Base-by-base conservation (phyloP, 208 protist species). In the Sergeia podlipaevii region DNA sequence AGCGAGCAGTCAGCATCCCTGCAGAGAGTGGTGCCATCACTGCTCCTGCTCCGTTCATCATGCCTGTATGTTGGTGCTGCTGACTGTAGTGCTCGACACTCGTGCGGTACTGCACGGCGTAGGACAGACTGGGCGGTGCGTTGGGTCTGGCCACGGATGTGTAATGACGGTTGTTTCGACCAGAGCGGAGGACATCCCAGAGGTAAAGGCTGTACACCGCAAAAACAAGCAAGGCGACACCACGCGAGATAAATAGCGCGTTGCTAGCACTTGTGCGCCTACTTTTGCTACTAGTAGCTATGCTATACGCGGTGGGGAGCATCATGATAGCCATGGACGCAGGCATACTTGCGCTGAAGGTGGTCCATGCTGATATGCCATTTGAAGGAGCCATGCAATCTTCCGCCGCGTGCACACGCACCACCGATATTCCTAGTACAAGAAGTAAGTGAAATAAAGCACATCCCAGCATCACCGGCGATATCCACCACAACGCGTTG, bases 381-480 rank as follows among this genome's bases (percentile, higher is more conserved):
- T 77, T 49, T 27, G 53, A 74, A 2, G 52, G 46, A 26, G 54
- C 49, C 28, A 70, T 44, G 26, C n/a, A 4, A 29, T 55, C 38
- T 13, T 70, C 47, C 21, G 52, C 37, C 50, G 56, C 34, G 2
- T 63, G 71, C 2, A 64, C 70, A 2, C 69, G 27, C 8, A 92
- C 42, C 13, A 89, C 67, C 1, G 66, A 64, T 5, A 43, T 61
- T 5, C 85, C 80, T 1, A 92, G 49, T 6, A 85, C 81, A 20
- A 82, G 62, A 5, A 92, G 60, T 55, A 87, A 56, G 59, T 87
- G 68, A n/a, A 75, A 45, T 17, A 92, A 50, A 18, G 78, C 70
- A 46, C 72, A 85, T n/a, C 85, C 80, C 13, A 86, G 43, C 34
- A 85, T 46, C 38, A 77, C 57, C 39, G 66, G 54, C 64, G 83